Evolutionary conservation across 306 rosid species (phyloP), one percentile per base, ranked within the genome.

Genomic region (Trichosanthes truncata): DNA sequence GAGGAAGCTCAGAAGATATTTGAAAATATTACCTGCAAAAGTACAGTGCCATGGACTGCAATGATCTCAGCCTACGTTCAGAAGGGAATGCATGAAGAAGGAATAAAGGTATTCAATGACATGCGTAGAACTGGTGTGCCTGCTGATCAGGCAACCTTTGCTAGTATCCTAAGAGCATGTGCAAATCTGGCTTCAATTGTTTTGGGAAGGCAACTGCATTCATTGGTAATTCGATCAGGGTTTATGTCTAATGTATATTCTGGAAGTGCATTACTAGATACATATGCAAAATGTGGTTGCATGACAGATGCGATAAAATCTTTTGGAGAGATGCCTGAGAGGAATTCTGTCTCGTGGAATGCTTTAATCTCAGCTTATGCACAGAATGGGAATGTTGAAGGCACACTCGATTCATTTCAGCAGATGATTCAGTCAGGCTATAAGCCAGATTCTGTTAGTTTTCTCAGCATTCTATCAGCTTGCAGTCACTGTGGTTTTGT

Each of bases 231-330:
- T 29, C 85, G 82, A 78, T 91, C 90, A 0, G 98, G 97, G 67
- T 89, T 81, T 82, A 77, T 89, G 74, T 88, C 95, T 59, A 92
- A 91, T 66, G 91, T 94, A 71, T 92, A 87, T 85, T 87, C 92
- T 49, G 97, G 92, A 80, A 94, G 98, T 67, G 96, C 98, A 46
- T 86, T 94, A 29, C 82, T 94, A 74, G 98, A 94, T 84, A 92
- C 91, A 94, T 94, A 94, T 80, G 97, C 98, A 15, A 94, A 94
- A 90, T 89, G 97, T 73, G 98, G 98, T 77, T 89, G 93, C 74
- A 84, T 94, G 83, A 86, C 84, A 80, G 87, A 92, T 69, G 86
- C 97, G 65, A 86, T 86, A 81, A 81, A 80, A 65, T 86, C 87
- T 76, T 94, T 94, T 87, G 86, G 80, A 69, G 97, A 92, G 87